Evolutionary conservation across 148 eudicot species (phyloP), one percentile per base, ranked within the genome.

Genomic region (Nepenthes gracilis): DNA sequence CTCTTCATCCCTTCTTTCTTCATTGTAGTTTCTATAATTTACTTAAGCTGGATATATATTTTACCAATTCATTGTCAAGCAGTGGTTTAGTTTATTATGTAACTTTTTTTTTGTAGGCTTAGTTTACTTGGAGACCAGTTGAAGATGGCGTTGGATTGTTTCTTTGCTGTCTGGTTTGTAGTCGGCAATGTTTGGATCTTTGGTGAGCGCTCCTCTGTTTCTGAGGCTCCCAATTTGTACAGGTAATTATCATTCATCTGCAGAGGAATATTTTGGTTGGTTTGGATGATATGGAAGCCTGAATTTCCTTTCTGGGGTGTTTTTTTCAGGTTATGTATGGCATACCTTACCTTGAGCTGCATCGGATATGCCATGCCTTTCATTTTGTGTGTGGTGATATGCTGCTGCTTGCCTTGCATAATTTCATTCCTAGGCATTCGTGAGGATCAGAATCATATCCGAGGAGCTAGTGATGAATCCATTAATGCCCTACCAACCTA

Each of bases 161-260:
- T 80, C 75, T 80, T 76, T 65, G 83, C 83, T 2, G 83, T 80
- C 23, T 80, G 83, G 83, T 80, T 80, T 70, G 83, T 80, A 36
- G 78, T 73, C 58, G 83, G 83, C 32, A 80, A 76, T 59, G 72
- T 80, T 8, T 80, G 83, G 83, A 76, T 80, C 56, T 80, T 80
- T 67, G 83, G 83, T 57, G 83, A 80, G 33, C 69, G 72, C 61
- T 70, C 83, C 6, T 80, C 83, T 58, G 72, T 75, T 64, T 59
- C 80, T 48, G 80, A 72, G 64, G 83, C 83, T 57, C 83, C 83
- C 67, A 80, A 80, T 68, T 67, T 80, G 68, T 80, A 73, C 68
- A 76, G 83, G 83, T 80, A 61, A 38, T 45, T 49, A 1, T 49
- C 53, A 10, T 34, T 32, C 47, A 23, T 60, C 49, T 13, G 34